Evolutionary conservation across 495 filamentous ascomycete species (phyloP), one percentile per base, ranked within the genome.

Genomic region (Clavariopsis aquatica): DNA sequence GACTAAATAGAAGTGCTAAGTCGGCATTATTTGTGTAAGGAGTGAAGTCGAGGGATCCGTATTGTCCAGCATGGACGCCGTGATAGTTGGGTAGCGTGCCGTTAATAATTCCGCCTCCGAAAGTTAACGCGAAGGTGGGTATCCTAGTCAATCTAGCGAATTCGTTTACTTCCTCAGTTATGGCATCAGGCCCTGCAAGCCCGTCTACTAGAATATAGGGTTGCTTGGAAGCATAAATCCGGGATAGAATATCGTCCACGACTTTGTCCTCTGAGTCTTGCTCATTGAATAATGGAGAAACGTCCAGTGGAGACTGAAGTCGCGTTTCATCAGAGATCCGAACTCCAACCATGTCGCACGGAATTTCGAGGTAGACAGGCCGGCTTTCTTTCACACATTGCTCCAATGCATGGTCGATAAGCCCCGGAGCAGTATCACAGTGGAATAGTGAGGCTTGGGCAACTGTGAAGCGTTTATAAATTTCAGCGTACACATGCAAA

Each of bases 301-400:
- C 29, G 17, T 49, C 27, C 43, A 65, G 28, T 26, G 62, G 53
- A 3, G 17, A 52, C 1, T 1, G 9, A 36, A 69, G 43, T 34
- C 20, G 36, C 2, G 19, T 19, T 12, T 49, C 28, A n/a, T 34
- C 13, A 34, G 31, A 34, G 20, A 69, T 57, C 22, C 61, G 24
- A n/a, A 26, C 64, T 24, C 23, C 69, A 3, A 75, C 74, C 77
- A 82, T 75, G 59, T 81, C 80, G 41, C 71, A 71, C 0, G 80
- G 80, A 9, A 81, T 22, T 43, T 79, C 72, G 15, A 82, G 62
- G 49, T 80, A 82, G 2, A 82, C 78, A 6, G 79, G 79, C 47
- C 75, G 71, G 53, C 72, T 76, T 47, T 79, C 74, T 15, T 78
- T 49, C 22, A 78, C 29, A 47, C 73, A 76, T 55, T 78, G 69